phyloP scores from a whole-genome alignment of 1,284 basidiomycete genomes.

The Cronartium quercuum region DNA sequence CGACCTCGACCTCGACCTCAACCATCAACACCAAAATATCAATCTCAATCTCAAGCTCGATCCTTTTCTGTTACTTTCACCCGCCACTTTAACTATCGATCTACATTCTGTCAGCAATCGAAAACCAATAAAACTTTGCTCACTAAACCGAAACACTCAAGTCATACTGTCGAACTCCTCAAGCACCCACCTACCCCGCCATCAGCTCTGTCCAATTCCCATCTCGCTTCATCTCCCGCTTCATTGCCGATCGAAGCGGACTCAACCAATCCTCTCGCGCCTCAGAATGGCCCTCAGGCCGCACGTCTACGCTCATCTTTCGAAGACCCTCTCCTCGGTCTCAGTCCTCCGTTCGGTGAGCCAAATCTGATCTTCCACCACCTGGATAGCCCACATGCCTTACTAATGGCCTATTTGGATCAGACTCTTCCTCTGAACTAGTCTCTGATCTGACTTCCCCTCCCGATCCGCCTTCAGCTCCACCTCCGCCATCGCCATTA shows the following conservation, averaged over 20 bases:
- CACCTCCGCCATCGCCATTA: neutral
- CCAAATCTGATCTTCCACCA: constrained; percentile 1
- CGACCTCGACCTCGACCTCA: neutral
- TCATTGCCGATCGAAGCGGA: neutral
- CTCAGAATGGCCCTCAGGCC: neutral
- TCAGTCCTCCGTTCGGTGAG: constrained; percentile 36
- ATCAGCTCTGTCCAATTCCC: neutral
- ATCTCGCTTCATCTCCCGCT: neutral
- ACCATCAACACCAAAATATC: neutral
- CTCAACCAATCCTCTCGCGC: neutral
- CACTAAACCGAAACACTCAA: neutral
- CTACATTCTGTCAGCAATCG: neutral
- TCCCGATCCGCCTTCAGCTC: neutral
- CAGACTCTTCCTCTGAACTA: neutral
- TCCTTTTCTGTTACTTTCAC: neutral
- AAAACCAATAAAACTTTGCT: neutral
- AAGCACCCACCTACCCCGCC: neutral
- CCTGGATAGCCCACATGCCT: neutral
- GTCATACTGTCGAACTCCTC: neutral
- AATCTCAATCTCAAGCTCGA: neutral
- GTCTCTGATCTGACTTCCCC: neutral
- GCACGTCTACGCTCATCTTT: constrained; percentile 23
- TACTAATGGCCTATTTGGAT: neutral
- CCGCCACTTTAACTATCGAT: too few relatives aligned
- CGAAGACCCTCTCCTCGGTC: constrained; percentile 36